phyloP scores from a whole-genome alignment of 179 eudicot genomes.

The Spinacia oleracea region DNA sequence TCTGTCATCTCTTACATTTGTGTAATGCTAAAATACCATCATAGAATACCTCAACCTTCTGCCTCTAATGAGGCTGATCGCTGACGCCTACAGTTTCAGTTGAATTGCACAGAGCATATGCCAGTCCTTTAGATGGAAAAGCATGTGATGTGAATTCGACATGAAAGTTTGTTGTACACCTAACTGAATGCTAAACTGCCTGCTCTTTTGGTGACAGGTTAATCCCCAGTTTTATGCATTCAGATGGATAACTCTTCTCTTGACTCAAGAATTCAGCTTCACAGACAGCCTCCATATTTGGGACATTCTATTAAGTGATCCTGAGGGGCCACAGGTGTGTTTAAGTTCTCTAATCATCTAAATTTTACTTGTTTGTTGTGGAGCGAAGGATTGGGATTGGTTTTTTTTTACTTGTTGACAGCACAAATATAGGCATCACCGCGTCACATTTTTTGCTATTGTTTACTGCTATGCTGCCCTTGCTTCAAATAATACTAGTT shows the following conservation, averaged over 20 bases:
- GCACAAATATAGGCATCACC: background rate
- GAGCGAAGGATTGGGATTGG: background rate
- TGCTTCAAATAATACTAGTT: background rate
- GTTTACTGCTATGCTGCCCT: background rate
- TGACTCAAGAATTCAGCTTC: slow-evolving; percentile 97
- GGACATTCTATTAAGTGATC: slow-evolving; percentile 94
- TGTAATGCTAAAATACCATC: background rate
- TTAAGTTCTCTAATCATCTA: slow-evolving; percentile 5
- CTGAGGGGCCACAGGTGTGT: slow-evolving; percentile 97
- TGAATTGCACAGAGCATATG: background rate
- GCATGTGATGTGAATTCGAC: background rate
- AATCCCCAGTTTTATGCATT: slow-evolving; percentile 99
- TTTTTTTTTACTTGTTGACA: background rate
- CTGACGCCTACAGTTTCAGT: background rate
- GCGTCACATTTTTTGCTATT: background rate
- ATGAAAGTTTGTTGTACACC: slow-evolving; percentile 5
- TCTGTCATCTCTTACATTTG: background rate
- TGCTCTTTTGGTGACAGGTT: slow-evolving; percentile 54
- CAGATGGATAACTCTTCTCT: slow-evolving; percentile 97
- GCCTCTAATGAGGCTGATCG: background rate
- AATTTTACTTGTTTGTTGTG: background rate
- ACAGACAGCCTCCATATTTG: slow-evolving; percentile 85
- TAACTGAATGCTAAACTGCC: slow-evolving; percentile 10
- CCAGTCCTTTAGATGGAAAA: background rate
- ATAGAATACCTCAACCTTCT: background rate